Percentiles rank a stretch among this genome's conserved stretches.
Conservation (phyloP, 257 asterid species). For the Parsonsia alboflavescens region DNA sequence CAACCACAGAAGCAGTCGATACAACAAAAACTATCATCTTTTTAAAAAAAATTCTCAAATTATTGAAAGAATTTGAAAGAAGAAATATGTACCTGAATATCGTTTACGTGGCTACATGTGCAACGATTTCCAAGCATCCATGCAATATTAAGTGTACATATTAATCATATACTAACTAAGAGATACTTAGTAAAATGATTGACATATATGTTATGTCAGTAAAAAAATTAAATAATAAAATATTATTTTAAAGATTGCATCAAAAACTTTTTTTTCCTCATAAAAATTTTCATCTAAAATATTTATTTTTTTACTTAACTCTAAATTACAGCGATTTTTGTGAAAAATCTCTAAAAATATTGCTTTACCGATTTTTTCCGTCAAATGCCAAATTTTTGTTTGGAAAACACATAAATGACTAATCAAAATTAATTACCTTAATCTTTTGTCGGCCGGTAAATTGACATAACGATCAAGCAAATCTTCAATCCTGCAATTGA, state of each 20-base stretch:
- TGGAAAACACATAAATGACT: not conserved
- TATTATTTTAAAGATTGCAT: no score
- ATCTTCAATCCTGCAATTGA: conserved; percentile 40
- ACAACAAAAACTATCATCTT: not conserved
- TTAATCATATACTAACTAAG: not conserved
- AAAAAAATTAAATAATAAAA: no score
- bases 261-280: no score
- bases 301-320: no score
- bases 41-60: not conserved
- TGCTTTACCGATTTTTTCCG: no score
- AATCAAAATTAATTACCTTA: conserved; percentile 21
- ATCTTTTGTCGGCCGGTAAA: conserved; percentile 40
- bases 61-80: not conserved
- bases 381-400: no score
- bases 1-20: conserved; percentile 5
- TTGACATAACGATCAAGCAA: conserved; percentile 37
- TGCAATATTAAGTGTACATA: not conserved
- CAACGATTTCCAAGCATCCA: not conserved
- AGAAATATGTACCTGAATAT: conserved; percentile 42
- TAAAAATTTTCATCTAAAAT: no score
- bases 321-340: no score
- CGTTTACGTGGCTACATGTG: conserved; percentile 31
- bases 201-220: no score
- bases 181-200: not conserved
- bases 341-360: no score